Percentiles rank a stretch among this genome's conserved stretches.
Conservation (phyloP, 306 rosid genomes). For the Sechiopsis laciniata region DNA sequence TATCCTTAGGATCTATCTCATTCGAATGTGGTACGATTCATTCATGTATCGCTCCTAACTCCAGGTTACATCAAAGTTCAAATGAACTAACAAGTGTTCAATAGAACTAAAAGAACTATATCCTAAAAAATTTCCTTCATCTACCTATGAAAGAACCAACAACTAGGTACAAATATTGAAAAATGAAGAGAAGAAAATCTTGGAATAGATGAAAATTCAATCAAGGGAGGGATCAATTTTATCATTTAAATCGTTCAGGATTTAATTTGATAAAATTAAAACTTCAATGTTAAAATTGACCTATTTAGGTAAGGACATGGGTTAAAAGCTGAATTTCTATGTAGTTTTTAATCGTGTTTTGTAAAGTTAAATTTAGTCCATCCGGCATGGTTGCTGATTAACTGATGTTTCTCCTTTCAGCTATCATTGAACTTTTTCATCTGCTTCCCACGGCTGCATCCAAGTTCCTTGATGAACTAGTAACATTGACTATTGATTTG, state of each 20-base stretch:
- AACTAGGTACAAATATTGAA: background rate
- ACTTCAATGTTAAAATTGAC: background rate
- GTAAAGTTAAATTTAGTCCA: conserved; percentile 22
- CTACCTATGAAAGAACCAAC: background rate
- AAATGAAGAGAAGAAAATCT: background rate
- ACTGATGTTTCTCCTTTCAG: conserved; percentile 38
- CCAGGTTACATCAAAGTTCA: background rate
- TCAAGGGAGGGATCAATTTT: background rate
- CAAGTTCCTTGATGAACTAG: conserved; percentile 94
- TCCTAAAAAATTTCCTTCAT: background rate
- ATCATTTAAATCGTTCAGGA: background rate
- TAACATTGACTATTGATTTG: conserved; percentile 92
- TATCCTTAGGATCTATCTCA: too few species aligned
- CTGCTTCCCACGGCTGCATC: conserved; percentile 94
- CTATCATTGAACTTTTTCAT: conserved; percentile 98
- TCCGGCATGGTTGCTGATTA: conserved; percentile 19
- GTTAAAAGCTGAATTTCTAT: background rate
- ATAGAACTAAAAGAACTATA: background rate
- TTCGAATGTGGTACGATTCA: too few species aligned
- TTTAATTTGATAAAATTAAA: background rate
- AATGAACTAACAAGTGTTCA: background rate
- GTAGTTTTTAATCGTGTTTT: conserved; percentile 15
- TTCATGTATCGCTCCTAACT: too few species aligned
- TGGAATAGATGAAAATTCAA: background rate
- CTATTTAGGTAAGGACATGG: background rate